These are phyloP conservation scores for Apiospora marii DNA, from an alignment of 2,329 filamentous ascomycete species.

Conservation along the genomic window DNA sequence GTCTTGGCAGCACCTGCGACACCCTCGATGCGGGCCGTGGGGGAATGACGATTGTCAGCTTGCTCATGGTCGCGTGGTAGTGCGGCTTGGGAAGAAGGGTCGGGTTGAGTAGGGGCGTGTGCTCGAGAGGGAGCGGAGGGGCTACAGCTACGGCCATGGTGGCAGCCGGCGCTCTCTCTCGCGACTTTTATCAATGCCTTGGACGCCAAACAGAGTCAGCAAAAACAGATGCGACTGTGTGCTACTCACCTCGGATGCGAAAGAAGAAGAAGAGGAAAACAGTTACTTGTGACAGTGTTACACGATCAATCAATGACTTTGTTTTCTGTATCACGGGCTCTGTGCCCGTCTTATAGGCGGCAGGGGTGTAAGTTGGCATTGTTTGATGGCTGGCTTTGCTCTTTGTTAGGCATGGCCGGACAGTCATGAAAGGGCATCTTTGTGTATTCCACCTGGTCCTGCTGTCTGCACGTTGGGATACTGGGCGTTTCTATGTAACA, in stretches of 20 bases:
- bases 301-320: conserved; percentile 5
- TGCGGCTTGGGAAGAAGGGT: neutral
- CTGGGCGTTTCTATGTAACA: neutral
- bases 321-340: neutral
- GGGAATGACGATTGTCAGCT: neutral
- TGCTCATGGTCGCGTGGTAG: neutral
- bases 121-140: neutral
- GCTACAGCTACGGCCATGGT: conserved; percentile 3
- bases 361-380: neutral
- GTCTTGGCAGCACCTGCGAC: neutral
- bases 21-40: neutral
- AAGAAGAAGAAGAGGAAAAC: neutral
- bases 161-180: neutral
- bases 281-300: neutral
- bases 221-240: neutral
- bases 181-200: neutral
- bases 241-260: neutral
- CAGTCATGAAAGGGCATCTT: neutral
- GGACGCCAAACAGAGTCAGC: neutral
- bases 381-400: neutral
- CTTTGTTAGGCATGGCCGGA: neutral
- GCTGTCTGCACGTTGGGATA: too few relatives aligned
- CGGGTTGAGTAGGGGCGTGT: neutral
- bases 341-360: neutral
- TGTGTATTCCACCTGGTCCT: neutral